Evolutionary conservation across 768 basidiomycete species (phyloP).

Genomic region (Lentinula aciculospora): DNA sequence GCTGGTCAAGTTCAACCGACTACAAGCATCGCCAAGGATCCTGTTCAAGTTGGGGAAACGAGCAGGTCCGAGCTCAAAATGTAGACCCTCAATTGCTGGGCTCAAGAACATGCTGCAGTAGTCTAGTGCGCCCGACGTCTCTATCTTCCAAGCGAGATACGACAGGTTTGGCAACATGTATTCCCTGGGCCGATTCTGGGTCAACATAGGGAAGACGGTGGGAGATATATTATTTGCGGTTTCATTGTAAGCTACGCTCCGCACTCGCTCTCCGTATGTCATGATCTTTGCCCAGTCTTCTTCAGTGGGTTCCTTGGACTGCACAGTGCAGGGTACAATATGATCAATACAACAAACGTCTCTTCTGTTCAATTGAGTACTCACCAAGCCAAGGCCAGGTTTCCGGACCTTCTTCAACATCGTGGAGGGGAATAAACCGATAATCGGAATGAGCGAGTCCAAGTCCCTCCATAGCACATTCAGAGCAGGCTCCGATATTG

Average conservation of each 20-base stretch:
- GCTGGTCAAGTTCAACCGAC: conserved; percentile 54
- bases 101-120: conserved; percentile 60
- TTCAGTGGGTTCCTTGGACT: conserved; percentile 57
- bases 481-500: conserved; percentile 68
- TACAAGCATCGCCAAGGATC: conserved; percentile 61
- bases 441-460: conserved; percentile 66
- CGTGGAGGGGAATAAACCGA: conserved; percentile 64
- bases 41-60: conserved; percentile 53
- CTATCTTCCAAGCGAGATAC: conserved; percentile 68
- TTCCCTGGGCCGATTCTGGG: conserved; percentile 54
- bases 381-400: conserved; percentile 73
- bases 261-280: conserved; percentile 63
- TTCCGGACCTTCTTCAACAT: conserved; percentile 65
- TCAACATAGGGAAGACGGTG: conserved; percentile 62
- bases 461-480: conserved; percentile 73
- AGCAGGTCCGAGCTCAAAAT: conserved; percentile 52
- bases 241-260: conserved; percentile 67
- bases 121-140: conserved; percentile 60
- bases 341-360: background rate
- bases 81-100: conserved; percentile 53
- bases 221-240: conserved; percentile 55
- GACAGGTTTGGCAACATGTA: conserved; percentile 68
- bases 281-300: conserved; percentile 68
- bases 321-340: conserved; percentile 10
- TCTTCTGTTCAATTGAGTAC: conserved; percentile 20